Evolutionary conservation across 495 filamentous ascomycete genomes (phyloP), one percentile per base, ranked within the genome.

Genomic region (Aspergillus indologenus): DNA sequence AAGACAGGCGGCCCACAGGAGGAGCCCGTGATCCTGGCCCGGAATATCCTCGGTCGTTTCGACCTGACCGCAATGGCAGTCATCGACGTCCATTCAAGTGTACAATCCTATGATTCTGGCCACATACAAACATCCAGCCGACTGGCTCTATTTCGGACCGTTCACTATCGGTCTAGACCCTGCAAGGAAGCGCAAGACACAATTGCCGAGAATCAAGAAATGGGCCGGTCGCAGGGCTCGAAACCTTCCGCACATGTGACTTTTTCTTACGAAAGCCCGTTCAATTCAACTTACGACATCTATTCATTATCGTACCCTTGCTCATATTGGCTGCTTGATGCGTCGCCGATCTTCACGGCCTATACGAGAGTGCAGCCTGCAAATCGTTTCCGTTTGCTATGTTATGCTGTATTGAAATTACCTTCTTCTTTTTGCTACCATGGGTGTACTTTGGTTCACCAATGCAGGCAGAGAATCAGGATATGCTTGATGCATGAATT

Each of bases 21-120:
- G 60, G 62, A 52, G 69, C 66, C 62, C 76, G 68, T 60, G 78
- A 77, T 57, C 72, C 72, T 20, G 74, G 66, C 31, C 69, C 77
- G 45, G 75, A 78, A 63, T 76, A 78, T 34, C 72, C 75, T 59
- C 72, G 70, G 57, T 64, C 67, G 7, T 77, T 76, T 61, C 75
- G 76, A 40, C 67, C 75, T 20, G 76, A 79, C 64, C 69, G 73
- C n/a, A 54, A 69, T 15, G 49, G 53, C 19, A 66, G 70, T 50
- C 75, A 77, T 67, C 75, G 74, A 63, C 64, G 67, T 56, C 65
- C 68, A 5, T 48, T 79, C 24, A 70, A 68, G 59, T 80, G 77
- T 60, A 68, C 67, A 53, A 68, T 80, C 49, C 65, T 80, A 60
- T 80, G 70, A 79, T 18, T 52, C 57, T 51, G 50, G 19, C 26